Evolutionary conservation across 192 early-diverging fungal genomes (phyloP).

Genomic region (Podochytrium sp.): DNA sequence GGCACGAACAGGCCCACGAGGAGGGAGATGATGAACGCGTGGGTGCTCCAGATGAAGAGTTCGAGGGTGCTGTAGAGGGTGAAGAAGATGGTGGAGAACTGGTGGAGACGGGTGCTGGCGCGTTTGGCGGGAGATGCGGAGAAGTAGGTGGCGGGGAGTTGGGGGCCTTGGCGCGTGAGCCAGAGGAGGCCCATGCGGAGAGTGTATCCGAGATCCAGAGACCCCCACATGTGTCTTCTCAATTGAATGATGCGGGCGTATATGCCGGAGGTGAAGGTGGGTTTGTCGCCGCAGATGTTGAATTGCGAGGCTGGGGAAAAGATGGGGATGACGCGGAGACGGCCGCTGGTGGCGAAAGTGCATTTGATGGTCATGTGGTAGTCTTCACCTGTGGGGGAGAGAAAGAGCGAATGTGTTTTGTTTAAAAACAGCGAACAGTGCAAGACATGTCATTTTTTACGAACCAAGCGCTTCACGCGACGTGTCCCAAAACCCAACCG

Average conservation of each 20-base stretch:
- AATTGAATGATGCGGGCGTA: slow-evolving; percentile 30
- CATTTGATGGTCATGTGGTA: slow-evolving; percentile 82
- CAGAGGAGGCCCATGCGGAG: slow-evolving; percentile 32
- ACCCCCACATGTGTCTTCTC: slow-evolving; percentile 65
- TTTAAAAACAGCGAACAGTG: no score
- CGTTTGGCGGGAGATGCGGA: no score
- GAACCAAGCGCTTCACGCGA: slow-evolving; percentile 72
- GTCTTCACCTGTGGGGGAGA: no score
- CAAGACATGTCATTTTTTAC: no score
- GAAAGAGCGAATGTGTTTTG: no score
- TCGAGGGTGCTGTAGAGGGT: no score
- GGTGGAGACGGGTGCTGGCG: no score
- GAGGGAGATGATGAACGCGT: not conserved
- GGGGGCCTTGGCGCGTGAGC: no score
- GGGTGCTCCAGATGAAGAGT: not conserved
- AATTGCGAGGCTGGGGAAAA: slow-evolving; percentile 68
- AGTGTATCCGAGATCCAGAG: slow-evolving; percentile 62
- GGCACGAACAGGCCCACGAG: not conserved
- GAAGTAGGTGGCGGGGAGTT: no score
- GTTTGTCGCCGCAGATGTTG: slow-evolving; percentile 51
- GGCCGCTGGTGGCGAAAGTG: slow-evolving; percentile 71
- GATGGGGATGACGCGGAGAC: slow-evolving; percentile 64
- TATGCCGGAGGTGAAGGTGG: slow-evolving; percentile 31
- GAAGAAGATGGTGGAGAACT: no score
- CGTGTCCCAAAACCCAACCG: slow-evolving; percentile 77